These are phyloP conservation scores for Epichloe sp. DNA, from an alignment of 2,329 filamentous ascomycete genomes.

Conservation along the genomic window DNA sequence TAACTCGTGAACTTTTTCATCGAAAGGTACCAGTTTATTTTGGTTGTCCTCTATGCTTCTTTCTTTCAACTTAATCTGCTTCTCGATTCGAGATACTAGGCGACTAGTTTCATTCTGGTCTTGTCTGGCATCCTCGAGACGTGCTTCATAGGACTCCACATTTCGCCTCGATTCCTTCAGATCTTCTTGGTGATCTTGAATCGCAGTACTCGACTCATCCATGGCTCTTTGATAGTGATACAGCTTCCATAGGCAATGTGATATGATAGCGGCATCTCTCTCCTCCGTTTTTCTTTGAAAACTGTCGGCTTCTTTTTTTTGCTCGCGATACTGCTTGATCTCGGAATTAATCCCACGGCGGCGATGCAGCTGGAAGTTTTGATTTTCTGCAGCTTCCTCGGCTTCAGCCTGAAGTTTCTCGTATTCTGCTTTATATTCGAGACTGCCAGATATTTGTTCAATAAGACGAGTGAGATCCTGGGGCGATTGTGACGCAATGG, in stretches of 20 bases:
- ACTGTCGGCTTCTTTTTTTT: constrained; percentile 84
- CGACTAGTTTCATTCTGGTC: constrained; percentile 68
- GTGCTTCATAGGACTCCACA: constrained; percentile 70
- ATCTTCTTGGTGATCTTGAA: constrained; percentile 87
- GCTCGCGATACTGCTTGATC: constrained; percentile 94
- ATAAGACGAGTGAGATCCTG: constrained; percentile 88
- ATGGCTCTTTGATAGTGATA: constrained; percentile 91
- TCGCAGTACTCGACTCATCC: constrained; percentile 79
- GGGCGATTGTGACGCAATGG: constrained; percentile 88
- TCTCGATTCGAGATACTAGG: constrained; percentile 71
- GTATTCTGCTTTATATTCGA: constrained; percentile 91
- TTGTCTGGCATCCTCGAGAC: constrained; percentile 67
- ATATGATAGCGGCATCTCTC: constrained; percentile 80
- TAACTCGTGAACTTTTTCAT: constrained; percentile 81
- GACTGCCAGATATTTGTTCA: constrained; percentile 91
- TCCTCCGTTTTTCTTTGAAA: constrained; percentile 86
- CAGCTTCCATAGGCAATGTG: constrained; percentile 90
- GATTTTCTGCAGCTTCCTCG: constrained; percentile 77
- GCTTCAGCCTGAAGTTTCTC: constrained; percentile 77
- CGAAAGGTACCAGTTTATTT: constrained; percentile 74
- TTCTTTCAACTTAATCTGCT: constrained; percentile 72
- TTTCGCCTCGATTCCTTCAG: constrained; percentile 84
- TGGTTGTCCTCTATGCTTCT: constrained; percentile 77
- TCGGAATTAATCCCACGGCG: constrained; percentile 93
- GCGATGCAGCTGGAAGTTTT: constrained; percentile 75